Evolutionary conservation across 495 filamentous ascomycete genomes (phyloP).

Genomic region (Talaromyces adpressus): DNA sequence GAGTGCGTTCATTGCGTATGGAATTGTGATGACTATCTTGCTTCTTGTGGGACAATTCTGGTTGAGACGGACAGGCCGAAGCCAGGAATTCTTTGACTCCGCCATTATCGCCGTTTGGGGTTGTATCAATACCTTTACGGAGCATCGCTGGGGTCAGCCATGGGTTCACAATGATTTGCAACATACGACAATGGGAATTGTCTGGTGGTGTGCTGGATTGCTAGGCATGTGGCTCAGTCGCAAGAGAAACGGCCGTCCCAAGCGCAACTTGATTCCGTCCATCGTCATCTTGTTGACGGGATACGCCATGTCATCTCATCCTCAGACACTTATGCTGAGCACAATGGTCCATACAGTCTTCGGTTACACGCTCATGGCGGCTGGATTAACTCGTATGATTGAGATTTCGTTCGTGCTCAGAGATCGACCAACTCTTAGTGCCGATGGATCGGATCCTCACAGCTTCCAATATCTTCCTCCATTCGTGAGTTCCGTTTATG

Average conservation of each 20-base stretch:
- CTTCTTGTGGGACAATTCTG: constrained; percentile 83
- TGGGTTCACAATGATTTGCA: constrained; percentile 97
- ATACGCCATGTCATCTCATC: constrained; percentile 89
- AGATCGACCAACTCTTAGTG: constrained; percentile 54
- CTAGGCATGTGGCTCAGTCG: constrained; percentile 87
- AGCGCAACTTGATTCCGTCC: constrained; percentile 86
- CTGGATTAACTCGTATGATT: constrained; percentile 74
- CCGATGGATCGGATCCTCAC: constrained; percentile 57
- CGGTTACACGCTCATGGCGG: constrained; percentile 92
- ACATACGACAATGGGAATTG: constrained; percentile 93
- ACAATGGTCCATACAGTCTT: constrained; percentile 89
- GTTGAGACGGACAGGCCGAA: constrained; percentile 75
- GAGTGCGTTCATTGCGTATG: constrained; percentile 91
- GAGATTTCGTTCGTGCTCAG: constrained; percentile 84
- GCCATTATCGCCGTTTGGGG: constrained; percentile 89
- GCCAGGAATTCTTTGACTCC: constrained; percentile 97
- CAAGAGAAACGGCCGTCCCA: constrained; percentile 72
- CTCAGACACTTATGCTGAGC: constrained; percentile 73
- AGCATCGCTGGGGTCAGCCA: constrained; percentile 82
- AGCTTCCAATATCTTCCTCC: constrained; percentile 92
- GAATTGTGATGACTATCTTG: constrained; percentile 77
- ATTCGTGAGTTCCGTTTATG: constrained; percentile 57
- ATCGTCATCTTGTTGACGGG: constrained; percentile 88
- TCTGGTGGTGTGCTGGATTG: constrained; percentile 94
- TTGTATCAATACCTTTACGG: constrained; percentile 95